phyloP scores from a whole-genome alignment of 768 basidiomycete genomes.

The Termitomyces sp. region DNA sequence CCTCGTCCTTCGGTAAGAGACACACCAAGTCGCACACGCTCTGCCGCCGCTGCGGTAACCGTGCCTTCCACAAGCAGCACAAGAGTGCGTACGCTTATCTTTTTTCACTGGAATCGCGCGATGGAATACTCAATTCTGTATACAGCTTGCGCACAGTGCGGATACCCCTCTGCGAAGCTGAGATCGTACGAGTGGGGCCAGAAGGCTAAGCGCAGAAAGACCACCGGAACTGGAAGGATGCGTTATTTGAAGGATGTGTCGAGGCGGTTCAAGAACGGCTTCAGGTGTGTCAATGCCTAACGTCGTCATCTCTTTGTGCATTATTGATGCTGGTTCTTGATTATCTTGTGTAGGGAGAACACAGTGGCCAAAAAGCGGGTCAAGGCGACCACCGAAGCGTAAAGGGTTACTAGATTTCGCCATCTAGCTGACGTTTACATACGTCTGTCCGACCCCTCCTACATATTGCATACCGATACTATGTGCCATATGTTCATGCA shows the following conservation, averaged over 20 bases:
- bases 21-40: conserved; percentile 97
- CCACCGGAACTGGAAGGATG: conserved; percentile 97
- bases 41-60: conserved; percentile 94
- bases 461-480: conserved; percentile 13
- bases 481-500: conserved; percentile 17
- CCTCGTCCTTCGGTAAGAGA: conserved; percentile 96
- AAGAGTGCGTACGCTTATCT: conserved; percentile 61
- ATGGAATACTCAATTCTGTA: not conserved
- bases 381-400: conserved; percentile 16
- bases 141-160: conserved; percentile 90
- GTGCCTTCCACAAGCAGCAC: conserved; percentile 98
- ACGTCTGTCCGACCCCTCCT: not conserved
- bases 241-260: conserved; percentile 87
- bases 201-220: conserved; percentile 99
- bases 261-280: conserved; percentile 98
- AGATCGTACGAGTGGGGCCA: conserved; percentile 97
- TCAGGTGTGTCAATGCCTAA: conserved; percentile 52
- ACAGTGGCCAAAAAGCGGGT: conserved; percentile 16
- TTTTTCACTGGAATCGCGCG: not conserved
- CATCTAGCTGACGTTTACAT: not conserved
- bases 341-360: conserved; percentile 12
- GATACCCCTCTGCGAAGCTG: conserved; percentile 92
- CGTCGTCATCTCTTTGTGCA: not conserved
- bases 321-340: not conserved
- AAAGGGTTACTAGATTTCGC: conserved; percentile 3